Percentiles rank a stretch among this genome's conserved stretches.
These are phyloP conservation scores for Colletotrichum cereale DNA, from an alignment of 2,329 filamentous ascomycete species.

Conservation along the genomic window DNA sequence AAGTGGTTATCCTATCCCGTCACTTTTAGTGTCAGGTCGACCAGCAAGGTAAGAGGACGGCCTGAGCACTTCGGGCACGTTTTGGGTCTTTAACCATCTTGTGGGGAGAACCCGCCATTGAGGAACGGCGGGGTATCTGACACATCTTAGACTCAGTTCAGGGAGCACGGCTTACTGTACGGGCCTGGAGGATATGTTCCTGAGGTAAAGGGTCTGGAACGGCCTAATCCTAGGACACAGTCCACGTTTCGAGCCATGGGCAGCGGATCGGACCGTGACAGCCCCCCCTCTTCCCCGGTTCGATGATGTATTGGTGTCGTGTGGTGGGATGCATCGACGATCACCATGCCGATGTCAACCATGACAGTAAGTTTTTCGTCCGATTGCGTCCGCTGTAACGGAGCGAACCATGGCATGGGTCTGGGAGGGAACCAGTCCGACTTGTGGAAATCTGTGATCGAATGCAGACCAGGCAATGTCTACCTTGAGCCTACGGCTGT, in stretches of 20 bases:
- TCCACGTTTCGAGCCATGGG: neutral
- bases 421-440: too few relatives aligned
- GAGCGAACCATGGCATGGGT: neutral
- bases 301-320: neutral
- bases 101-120: neutral
- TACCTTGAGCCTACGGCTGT: neutral
- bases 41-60: neutral
- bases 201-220: neutral
- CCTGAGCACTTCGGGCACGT: neutral
- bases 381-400: neutral
- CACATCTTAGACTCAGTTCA: neutral
- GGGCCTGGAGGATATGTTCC: neutral
- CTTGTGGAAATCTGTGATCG: too few relatives aligned
- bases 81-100: neutral
- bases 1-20: neutral
- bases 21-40: neutral
- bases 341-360: neutral
- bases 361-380: neutral
- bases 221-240: too few relatives aligned
- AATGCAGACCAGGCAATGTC: neutral
- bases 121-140: neutral
- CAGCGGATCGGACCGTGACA: constrained; percentile 1
- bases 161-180: neutral
- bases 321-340: neutral
- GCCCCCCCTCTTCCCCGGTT: neutral